Conservation (phyloP, 352 stramenopile species). For the Stramenopiles sp. region DNA sequence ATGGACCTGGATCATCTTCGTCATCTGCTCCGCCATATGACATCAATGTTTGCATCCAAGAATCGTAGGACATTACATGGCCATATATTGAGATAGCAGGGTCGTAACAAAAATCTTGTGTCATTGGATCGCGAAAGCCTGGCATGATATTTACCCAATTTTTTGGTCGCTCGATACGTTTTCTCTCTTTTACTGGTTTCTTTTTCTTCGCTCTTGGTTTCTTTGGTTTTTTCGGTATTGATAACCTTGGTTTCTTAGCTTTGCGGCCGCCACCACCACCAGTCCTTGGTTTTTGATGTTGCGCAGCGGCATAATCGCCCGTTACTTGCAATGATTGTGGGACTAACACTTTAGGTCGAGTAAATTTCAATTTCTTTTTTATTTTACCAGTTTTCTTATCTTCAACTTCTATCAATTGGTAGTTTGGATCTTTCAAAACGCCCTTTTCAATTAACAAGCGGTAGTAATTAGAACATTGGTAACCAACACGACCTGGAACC, state of each 20-base stretch:
- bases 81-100: conserved; percentile 22
- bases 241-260: not conserved
- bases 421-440: not conserved
- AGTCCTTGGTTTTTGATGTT: too few relatives aligned
- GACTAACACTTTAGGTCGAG: not conserved
- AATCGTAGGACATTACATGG: conserved; percentile 24
- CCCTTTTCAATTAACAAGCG: not conserved
- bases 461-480: conserved; percentile 6
- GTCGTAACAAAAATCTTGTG: conserved; percentile 18
- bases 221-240: not conserved
- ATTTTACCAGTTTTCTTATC: not conserved
- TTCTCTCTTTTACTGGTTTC: not conserved
- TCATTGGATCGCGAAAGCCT: conserved; percentile 17
- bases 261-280: too few relatives aligned
- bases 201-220: not conserved
- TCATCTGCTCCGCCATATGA: conserved; percentile 5
- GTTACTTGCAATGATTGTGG: not conserved
- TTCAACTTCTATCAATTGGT: not conserved
- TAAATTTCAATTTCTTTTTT: not conserved
- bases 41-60: conserved; percentile 20
- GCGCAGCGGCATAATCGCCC: not conserved
- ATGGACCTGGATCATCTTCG: not conserved
- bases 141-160: not conserved
- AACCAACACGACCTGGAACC: not conserved
- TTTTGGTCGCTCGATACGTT: not conserved